A percentile compares a stretch with the other conserved stretches of the same genome.
These are phyloP conservation scores for Penicillium nordicum DNA, from an alignment of 2,329 filamentous ascomycete genomes.

Conservation along the genomic window DNA sequence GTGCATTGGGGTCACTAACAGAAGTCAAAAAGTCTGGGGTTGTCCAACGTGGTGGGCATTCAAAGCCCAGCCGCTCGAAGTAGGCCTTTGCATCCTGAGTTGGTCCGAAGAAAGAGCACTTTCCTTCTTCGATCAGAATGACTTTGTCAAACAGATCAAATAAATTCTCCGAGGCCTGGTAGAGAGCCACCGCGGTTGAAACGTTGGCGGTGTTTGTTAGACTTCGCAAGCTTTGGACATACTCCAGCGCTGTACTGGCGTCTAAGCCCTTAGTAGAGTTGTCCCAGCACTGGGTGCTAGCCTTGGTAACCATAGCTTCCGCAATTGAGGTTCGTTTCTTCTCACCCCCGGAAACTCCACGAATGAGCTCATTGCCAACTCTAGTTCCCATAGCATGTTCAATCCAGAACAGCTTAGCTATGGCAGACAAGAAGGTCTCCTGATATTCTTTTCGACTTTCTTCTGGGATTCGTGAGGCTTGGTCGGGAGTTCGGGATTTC, in stretches of 20 bases:
- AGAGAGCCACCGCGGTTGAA: slow-evolving; percentile 65
- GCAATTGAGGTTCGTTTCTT: slow-evolving; percentile 78
- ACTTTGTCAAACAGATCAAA: slow-evolving; percentile 65
- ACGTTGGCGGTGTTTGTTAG: slow-evolving; percentile 62
- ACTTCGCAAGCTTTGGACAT: slow-evolving; percentile 64
- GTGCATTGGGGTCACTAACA: slow-evolving; percentile 62
- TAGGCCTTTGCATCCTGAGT: slow-evolving; percentile 63
- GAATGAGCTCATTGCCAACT: slow-evolving; percentile 70
- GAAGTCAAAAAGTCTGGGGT: slow-evolving; percentile 75
- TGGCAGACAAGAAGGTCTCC: slow-evolving; percentile 61
- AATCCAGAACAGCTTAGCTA: slow-evolving; percentile 69
- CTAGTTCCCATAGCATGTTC: slow-evolving; percentile 69
- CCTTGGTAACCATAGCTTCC: slow-evolving; percentile 67
- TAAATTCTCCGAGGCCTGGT: slow-evolving; percentile 59
- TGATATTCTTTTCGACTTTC: slow-evolving; percentile 60
- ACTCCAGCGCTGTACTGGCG: slow-evolving; percentile 69
- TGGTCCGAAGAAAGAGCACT: slow-evolving; percentile 69
- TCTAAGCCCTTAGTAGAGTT: slow-evolving; percentile 72
- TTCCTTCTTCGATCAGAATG: slow-evolving; percentile 63
- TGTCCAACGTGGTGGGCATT: slow-evolving; percentile 67
- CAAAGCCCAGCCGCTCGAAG: slow-evolving; percentile 69
- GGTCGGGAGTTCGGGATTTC: slow-evolving; percentile 63
- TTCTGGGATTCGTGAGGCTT: slow-evolving; percentile 57
- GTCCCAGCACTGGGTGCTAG: slow-evolving; percentile 70
- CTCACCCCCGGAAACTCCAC: slow-evolving; percentile 69